Evolutionary conservation across 768 basidiomycete genomes (phyloP).

Genomic region (Coprinopsis sp.): DNA sequence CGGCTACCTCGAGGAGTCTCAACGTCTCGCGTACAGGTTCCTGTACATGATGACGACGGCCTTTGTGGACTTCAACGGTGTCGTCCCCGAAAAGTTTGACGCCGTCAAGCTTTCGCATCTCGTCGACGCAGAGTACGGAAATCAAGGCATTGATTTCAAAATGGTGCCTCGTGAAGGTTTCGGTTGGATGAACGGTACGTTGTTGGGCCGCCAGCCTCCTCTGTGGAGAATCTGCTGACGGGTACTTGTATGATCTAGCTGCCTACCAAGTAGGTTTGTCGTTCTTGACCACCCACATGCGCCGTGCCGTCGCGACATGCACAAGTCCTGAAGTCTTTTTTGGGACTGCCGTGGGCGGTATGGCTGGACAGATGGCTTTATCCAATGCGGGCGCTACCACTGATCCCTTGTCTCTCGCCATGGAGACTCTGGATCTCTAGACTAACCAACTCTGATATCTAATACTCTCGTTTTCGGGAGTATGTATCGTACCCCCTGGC

Average conservation of each 20-base stretch:
- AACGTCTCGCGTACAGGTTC: constrained; percentile 91
- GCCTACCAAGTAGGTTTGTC: constrained; percentile 96
- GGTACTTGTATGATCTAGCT: constrained; percentile 42
- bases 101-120: constrained; percentile 93
- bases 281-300: constrained; percentile 90
- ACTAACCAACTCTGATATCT: constrained; percentile 5
- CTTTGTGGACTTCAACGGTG: constrained; percentile 95
- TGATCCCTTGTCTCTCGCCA: constrained; percentile 60
- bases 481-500: no score
- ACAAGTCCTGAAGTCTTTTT: constrained; percentile 92
- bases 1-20: constrained; percentile 90
- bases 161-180: constrained; percentile 97
- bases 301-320: constrained; percentile 92
- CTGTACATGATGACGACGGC: constrained; percentile 98
- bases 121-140: constrained; percentile 96
- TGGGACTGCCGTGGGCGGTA: constrained; percentile 39
- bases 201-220: background rate
- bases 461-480: no score
- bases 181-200: constrained; percentile 94
- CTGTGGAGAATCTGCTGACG: background rate
- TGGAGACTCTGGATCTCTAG: constrained; percentile 49
- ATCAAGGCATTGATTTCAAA: constrained; percentile 96
- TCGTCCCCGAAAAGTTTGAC: constrained; percentile 99
- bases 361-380: constrained; percentile 29
- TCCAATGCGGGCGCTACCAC: constrained; percentile 36